Evolutionary conservation across 805 yeast genomes (phyloP).

Genomic region (Yarrowia yakushimensis): DNA sequence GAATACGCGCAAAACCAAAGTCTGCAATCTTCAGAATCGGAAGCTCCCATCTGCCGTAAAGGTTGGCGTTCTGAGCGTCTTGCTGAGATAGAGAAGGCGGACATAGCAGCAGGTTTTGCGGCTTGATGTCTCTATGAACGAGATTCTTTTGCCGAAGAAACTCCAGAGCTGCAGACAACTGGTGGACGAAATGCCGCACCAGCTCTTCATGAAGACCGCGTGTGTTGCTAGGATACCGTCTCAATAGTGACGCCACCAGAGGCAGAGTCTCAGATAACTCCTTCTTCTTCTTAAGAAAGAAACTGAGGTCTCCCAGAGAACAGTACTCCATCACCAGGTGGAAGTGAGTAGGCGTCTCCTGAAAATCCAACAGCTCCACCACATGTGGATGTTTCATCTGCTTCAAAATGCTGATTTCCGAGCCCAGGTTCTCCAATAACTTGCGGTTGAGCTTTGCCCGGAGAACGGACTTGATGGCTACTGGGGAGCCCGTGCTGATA

Average conservation of each 20-base stretch:
- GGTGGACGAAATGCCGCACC: slow-evolving; percentile 81
- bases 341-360: slow-evolving; percentile 69
- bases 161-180: slow-evolving; percentile 75
- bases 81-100: slow-evolving; percentile 71
- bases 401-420: slow-evolving; percentile 85
- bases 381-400: slow-evolving; percentile 90
- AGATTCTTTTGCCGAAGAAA: slow-evolving; percentile 79
- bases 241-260: slow-evolving; percentile 67
- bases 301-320: slow-evolving; percentile 88
- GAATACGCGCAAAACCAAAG: slow-evolving; percentile 93
- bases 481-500: slow-evolving; percentile 47
- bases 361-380: slow-evolving; percentile 79
- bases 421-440: slow-evolving; percentile 82
- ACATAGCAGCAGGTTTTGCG: slow-evolving; percentile 76
- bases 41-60: slow-evolving; percentile 78
- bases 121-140: slow-evolving; percentile 94
- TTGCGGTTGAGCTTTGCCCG: slow-evolving; percentile 81
- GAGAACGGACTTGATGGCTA: slow-evolving; percentile 86
- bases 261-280: slow-evolving; percentile 75
- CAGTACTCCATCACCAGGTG: slow-evolving; percentile 96
- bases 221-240: slow-evolving; percentile 76
- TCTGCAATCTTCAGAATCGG: slow-evolving; percentile 94
- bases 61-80: slow-evolving; percentile 55
- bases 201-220: slow-evolving; percentile 76
- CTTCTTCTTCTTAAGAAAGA: slow-evolving; percentile 72